Percentiles rank a stretch among this genome's conserved stretches.
These are phyloP conservation scores for Ochetophila trinervis DNA, from an alignment of 306 rosid species.

Conservation along the genomic window DNA sequence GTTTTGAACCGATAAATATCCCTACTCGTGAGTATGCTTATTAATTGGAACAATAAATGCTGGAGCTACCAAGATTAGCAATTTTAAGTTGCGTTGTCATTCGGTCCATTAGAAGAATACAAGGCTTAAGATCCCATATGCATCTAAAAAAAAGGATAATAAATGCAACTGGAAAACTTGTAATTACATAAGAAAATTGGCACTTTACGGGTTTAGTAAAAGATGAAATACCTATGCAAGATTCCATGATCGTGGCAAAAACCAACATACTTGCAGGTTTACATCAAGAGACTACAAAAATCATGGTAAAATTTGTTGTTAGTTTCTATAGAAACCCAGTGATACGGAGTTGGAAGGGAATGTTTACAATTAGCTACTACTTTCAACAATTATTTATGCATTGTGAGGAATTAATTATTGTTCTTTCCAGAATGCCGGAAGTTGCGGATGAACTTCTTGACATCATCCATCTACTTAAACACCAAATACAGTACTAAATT, in stretches of 20 bases:
- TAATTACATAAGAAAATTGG: too few relatives aligned
- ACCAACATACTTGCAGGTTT: conserved; percentile 93
- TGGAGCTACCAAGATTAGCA: conserved; percentile 94
- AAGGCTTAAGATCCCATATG: conserved; percentile 80
- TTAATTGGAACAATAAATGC: conserved; percentile 87
- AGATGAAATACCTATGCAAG: conserved; percentile 86
- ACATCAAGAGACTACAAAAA: conserved; percentile 73
- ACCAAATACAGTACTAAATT: conserved; percentile 84
- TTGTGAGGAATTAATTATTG: conserved; percentile 43
- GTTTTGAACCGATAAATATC: too few relatives aligned
- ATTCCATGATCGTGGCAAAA: conserved; percentile 97
- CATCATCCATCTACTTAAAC: conserved; percentile 90
- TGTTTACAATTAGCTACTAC: too few relatives aligned
- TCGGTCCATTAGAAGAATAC: conserved; percentile 87
- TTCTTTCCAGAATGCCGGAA: conserved; percentile 60
- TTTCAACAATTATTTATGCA: too few relatives aligned
- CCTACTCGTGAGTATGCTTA: conserved; percentile 98
- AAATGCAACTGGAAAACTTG: too few relatives aligned
- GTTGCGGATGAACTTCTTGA: conserved; percentile 68
- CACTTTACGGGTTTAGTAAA: too few relatives aligned
- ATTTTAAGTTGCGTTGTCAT: conserved; percentile 80
- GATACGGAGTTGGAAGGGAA: neutral
- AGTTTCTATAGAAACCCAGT: neutral
- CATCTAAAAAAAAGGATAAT: too few relatives aligned
- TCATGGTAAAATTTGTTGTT: neutral